These are phyloP conservation scores for Hypocrella siamensis DNA, from an alignment of 2,329 filamentous ascomycete genomes.

Conservation along the genomic window DNA sequence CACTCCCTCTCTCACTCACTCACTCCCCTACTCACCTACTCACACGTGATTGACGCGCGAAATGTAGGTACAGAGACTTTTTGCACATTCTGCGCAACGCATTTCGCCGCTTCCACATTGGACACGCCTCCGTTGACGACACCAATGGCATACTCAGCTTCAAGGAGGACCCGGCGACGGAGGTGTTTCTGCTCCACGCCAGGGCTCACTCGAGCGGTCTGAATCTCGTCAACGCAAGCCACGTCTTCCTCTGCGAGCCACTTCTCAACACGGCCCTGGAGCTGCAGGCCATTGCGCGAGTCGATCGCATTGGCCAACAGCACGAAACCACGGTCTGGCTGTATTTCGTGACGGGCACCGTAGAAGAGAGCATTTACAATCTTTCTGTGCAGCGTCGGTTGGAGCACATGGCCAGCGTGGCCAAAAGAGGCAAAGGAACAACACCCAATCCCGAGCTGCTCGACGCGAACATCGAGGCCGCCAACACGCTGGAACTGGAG, in stretches of 20 bases:
- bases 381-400: conserved; percentile 67
- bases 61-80: conserved; percentile 52
- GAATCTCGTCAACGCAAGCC: conserved; percentile 82
- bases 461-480: conserved; percentile 56
- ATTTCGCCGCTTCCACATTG: conserved; percentile 57
- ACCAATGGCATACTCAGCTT: conserved; percentile 58
- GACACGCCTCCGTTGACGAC: conserved; percentile 53
- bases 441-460: conserved; percentile 26
- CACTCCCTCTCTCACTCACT: not conserved
- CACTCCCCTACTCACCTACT: not conserved
- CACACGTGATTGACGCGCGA: not conserved
- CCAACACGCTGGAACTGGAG: conserved; percentile 74
- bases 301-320: conserved; percentile 85
- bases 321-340: conserved; percentile 88
- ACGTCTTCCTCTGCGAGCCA: conserved; percentile 90
- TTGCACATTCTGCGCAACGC: conserved; percentile 57
- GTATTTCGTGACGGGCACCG: conserved; percentile 79
- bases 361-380: conserved; percentile 84
- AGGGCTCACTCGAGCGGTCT: conserved; percentile 78
- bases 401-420: conserved; percentile 51
- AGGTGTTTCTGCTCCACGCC: conserved; percentile 81
- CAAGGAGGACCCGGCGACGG: conserved; percentile 54
- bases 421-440: conserved; percentile 15
- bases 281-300: conserved; percentile 84
- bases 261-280: conserved; percentile 87